Conservation (phyloP, 1,139 yeast genomes). For the Scheffersomyces cryptocercus region DNA sequence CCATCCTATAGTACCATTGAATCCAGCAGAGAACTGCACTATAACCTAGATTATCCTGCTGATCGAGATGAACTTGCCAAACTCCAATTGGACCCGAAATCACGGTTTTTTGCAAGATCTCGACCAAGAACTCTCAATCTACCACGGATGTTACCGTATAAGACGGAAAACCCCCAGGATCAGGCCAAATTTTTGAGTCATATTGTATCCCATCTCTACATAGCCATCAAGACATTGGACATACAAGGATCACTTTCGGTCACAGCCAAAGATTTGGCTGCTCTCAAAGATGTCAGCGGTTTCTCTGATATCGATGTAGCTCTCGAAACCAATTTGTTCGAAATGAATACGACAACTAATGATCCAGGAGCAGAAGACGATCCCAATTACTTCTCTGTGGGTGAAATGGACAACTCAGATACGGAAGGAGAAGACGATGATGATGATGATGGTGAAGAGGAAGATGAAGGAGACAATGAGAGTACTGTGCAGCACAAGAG, state of each 20-base stretch:
- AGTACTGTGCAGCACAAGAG: conserved; percentile 51
- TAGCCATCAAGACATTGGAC: conserved; percentile 76
- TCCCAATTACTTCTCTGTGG: conserved; percentile 17
- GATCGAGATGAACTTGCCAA: conserved; percentile 41
- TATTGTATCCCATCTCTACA: conserved; percentile 74
- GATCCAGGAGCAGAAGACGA: conserved; percentile 21
- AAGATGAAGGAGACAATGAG: conserved; percentile 38
- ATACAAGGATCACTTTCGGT: conserved; percentile 72
- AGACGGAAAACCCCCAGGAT: conserved; percentile 66
- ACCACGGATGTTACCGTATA: conserved; percentile 71
- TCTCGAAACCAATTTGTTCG: conserved; percentile 53
- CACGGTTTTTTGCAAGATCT: conserved; percentile 58
- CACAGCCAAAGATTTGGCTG: conserved; percentile 60
- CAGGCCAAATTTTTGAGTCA: conserved; percentile 76
- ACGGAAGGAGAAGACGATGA: conserved; percentile 37
- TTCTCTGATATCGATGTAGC: conserved; percentile 51
- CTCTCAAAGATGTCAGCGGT: conserved; percentile 25
- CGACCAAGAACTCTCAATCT: conserved; percentile 58
- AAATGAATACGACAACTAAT: conserved; percentile 19
- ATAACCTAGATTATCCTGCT: conserved; percentile 60
- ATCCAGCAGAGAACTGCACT: conserved; percentile 43
- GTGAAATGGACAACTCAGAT: conserved; percentile 28
- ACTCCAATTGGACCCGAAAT: conserved; percentile 48
- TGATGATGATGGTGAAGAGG: conserved; percentile 25
- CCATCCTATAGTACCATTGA: conserved; percentile 41